Base-by-base conservation (phyloP, 495 filamentous ascomycete species). In the Aspergillus saccharolyticus region DNA sequence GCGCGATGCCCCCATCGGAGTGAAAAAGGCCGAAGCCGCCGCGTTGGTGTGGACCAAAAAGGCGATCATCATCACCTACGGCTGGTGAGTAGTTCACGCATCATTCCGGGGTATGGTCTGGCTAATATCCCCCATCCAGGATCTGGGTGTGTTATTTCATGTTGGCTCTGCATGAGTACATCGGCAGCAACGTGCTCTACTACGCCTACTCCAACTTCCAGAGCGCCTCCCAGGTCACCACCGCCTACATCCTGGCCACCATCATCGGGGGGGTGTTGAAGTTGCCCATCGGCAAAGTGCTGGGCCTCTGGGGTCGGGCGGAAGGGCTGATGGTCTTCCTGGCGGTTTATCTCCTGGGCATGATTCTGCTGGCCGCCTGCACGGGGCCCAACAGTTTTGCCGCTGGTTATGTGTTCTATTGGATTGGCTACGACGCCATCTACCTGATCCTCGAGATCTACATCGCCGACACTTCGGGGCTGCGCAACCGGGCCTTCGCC, bases 251-350 rank as follows among this genome's bases (percentile, higher is more conserved):
- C 43, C 52, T 75, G 42, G 62, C 66, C 46, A 71, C 53, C 46
- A 68, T 89, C 59, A 80, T 89, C 55, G 85, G 80, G 55, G 87
- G 85, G 63, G 75, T 89, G 49, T 66, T 81, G 28, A 87, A 87
- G 60, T 69, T 89, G 42, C 78, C 85, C 6, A 74, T 89, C 28
- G 86, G 82, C 55, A 88, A 89, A 71, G 73, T 85, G 33, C 74
- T 89, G 53, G 86, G 88, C 62, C 67, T 87, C 52, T 88, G 80
- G 76, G 87, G 87, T 53, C 66, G 83, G 69, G 58, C 80, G 61
- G 70, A 81, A 55, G 78, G 73, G 39, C 83, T 86, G 56, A 71
- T 67, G 17, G 44, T 81, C 56, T 71, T 72, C 55, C 55, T 79
- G 15, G 54, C 47, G 2, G 58, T 78, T 33, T 72, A 74, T 30